Evolutionary conservation across 2,329 filamentous ascomycete genomes (phyloP).

Genomic region (Truncatella angustata): DNA sequence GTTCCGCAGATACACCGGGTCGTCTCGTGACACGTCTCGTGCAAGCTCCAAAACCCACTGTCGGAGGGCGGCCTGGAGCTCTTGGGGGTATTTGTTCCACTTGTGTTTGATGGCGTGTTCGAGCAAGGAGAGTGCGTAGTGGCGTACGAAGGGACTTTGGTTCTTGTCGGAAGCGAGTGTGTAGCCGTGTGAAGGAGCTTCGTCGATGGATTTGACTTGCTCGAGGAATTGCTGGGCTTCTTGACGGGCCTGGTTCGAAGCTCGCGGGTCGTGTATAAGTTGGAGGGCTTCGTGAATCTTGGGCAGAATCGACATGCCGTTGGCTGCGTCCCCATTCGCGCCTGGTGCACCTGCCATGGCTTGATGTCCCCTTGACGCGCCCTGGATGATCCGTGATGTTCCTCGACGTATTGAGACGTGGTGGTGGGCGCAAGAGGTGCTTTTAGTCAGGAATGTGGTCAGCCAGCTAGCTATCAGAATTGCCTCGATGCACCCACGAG

Average conservation of each 20-base stretch:
- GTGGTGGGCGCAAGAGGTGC: too few species aligned
- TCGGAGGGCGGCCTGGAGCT: constrained; percentile 68
- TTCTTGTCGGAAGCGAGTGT: constrained; percentile 71
- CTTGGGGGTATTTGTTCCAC: constrained; percentile 70
- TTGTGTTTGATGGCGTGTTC: constrained; percentile 86
- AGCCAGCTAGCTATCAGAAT: neutral
- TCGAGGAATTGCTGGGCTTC: constrained; percentile 87
- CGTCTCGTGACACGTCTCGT: constrained; percentile 65
- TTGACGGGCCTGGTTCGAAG: constrained; percentile 76
- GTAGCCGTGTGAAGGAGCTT: constrained; percentile 84
- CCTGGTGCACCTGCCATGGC: constrained; percentile 31
- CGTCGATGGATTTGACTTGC: constrained; percentile 69
- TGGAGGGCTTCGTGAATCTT: constrained; percentile 83
- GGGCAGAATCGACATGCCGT: constrained; percentile 48
- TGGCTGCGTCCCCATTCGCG: constrained; percentile 35
- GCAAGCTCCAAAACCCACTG: constrained; percentile 63
- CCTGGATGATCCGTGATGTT: too few species aligned
- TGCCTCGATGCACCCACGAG: neutral
- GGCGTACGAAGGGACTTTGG: constrained; percentile 79
- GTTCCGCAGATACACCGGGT: constrained; percentile 83
- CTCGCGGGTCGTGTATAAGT: constrained; percentile 79
- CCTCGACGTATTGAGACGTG: constrained; percentile 19
- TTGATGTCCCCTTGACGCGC: too few species aligned
- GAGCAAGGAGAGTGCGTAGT: constrained; percentile 89
- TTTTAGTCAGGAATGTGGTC: too few species aligned